Conservation (phyloP, 78 protist genomes). For the Planoprotostelium fungivorum region DNA sequence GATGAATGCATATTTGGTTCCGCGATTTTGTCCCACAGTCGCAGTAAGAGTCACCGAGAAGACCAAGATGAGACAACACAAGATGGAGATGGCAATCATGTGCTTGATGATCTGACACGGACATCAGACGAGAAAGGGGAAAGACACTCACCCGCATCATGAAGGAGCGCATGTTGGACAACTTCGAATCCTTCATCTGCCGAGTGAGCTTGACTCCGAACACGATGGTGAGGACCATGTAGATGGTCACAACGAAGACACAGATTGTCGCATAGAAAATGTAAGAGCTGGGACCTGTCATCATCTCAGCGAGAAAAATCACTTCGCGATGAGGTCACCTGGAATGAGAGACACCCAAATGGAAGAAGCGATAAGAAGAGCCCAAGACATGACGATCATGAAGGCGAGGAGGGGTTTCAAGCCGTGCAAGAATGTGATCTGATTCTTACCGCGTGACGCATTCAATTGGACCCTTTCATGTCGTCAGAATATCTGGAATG, state of each 20-base stretch:
- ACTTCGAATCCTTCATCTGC: neutral
- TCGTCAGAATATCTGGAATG: neutral
- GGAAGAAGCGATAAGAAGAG: neutral
- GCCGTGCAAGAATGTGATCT: neutral
- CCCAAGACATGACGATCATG: neutral
- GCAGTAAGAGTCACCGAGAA: too few species aligned
- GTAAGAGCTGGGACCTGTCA: neutral
- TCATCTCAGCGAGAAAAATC: too few species aligned
- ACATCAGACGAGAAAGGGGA: neutral
- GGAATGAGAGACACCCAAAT: neutral
- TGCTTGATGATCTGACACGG: neutral
- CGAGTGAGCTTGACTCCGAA: neutral
- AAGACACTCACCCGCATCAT: neutral
- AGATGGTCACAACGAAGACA: neutral
- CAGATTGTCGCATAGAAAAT: neutral
- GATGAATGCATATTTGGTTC: too few species aligned
- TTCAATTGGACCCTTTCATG: neutral
- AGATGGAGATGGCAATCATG: neutral
- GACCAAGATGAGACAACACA: too few species aligned
- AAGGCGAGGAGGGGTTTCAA: neutral
- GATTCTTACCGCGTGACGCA: neutral
- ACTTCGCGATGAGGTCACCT: too few species aligned
- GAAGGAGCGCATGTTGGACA: neutral
- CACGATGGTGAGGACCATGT: neutral
- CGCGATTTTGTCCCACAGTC: too few species aligned